phyloP scores from a whole-genome alignment of 164 flowering plant species.

The Tetrastigma voinierianum region DNA sequence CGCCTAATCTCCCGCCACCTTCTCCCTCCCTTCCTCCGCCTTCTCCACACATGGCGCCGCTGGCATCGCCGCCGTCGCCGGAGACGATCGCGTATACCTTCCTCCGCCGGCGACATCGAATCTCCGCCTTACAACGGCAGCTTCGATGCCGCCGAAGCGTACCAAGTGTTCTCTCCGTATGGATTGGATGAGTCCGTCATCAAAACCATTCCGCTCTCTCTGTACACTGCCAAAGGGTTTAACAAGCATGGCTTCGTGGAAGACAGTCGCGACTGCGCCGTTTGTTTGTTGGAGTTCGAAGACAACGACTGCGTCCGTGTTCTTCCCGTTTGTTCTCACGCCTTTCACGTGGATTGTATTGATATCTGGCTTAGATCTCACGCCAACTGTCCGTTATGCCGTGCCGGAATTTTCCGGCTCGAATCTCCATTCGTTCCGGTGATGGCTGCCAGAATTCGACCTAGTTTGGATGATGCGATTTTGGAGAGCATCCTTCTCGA shows the following conservation, averaged over 20 bases:
- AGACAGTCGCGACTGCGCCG: constrained; percentile 69
- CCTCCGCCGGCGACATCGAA: constrained; percentile 37
- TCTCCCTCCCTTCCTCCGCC: constrained; percentile 39
- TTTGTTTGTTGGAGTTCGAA: constrained; percentile 85
- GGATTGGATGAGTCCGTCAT: constrained; percentile 86
- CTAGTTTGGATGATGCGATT: constrained; percentile 63
- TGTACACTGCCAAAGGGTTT: constrained; percentile 33
- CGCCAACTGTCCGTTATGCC: constrained; percentile 96
- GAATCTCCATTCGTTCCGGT: constrained; percentile 77
- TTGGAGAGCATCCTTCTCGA: constrained; percentile 38
- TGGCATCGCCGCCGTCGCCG: constrained; percentile 50
- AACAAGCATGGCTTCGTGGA: constrained; percentile 8
- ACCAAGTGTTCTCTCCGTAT: constrained; percentile 50
- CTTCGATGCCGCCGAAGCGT: constrained; percentile 25
- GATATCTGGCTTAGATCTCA: constrained; percentile 90
- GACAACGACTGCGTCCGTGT: constrained; percentile 82
- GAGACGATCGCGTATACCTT: constrained; percentile 17
- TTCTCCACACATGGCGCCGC: constrained; percentile 32
- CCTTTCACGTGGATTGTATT: constrained; percentile 93
- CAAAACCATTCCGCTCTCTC: constrained; percentile 73
- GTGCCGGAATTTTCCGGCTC: constrained; percentile 65
- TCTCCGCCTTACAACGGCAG: constrained; percentile 36
- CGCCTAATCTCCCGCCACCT: constrained; percentile 78
- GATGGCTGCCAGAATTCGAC: constrained; percentile 87
- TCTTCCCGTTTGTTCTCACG: constrained; percentile 79